Evolutionary conservation across 176 grass and related monocot species (phyloP).

Genomic region (Secale cereale): DNA sequence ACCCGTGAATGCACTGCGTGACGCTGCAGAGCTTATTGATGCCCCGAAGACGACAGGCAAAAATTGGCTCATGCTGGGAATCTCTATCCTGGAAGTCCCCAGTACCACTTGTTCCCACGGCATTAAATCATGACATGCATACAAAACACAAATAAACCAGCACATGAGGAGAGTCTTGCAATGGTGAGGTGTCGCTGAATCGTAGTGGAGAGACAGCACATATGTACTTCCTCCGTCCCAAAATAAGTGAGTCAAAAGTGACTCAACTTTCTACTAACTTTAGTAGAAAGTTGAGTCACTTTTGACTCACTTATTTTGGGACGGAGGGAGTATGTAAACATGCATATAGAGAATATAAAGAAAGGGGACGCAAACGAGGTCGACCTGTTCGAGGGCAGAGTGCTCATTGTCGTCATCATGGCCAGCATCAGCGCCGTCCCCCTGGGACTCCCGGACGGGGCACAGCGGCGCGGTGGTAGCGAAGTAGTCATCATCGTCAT

Average conservation of each 20-base stretch:
- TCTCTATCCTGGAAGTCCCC: neutral
- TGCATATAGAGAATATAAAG: too few relatives aligned
- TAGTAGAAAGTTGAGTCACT: too few relatives aligned
- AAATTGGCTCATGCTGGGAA: neutral
- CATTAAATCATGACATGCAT: neutral
- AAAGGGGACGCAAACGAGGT: neutral
- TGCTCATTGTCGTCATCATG: constrained; percentile 3
- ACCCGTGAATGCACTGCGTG: neutral
- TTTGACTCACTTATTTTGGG: too few relatives aligned
- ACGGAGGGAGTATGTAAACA: too few relatives aligned
- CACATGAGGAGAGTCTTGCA: neutral
- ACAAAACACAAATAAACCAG: neutral
- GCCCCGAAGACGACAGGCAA: neutral
- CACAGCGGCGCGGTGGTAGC: constrained; percentile 68
- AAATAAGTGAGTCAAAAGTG: too few relatives aligned
- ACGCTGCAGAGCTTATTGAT: neutral
- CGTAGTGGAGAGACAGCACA: neutral
- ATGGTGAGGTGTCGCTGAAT: neutral
- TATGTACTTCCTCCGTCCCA: too few relatives aligned
- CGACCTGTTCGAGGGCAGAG: constrained; percentile 47
- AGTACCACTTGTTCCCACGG: neutral
- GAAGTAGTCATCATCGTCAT: constrained; percentile 87
- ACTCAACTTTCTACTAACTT: too few relatives aligned
- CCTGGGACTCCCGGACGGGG: constrained; percentile 32
- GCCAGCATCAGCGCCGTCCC: neutral